Evolutionary conservation across 2,329 filamentous ascomycete genomes (phyloP).

Genomic region (Gnomoniopsis sp.): DNA sequence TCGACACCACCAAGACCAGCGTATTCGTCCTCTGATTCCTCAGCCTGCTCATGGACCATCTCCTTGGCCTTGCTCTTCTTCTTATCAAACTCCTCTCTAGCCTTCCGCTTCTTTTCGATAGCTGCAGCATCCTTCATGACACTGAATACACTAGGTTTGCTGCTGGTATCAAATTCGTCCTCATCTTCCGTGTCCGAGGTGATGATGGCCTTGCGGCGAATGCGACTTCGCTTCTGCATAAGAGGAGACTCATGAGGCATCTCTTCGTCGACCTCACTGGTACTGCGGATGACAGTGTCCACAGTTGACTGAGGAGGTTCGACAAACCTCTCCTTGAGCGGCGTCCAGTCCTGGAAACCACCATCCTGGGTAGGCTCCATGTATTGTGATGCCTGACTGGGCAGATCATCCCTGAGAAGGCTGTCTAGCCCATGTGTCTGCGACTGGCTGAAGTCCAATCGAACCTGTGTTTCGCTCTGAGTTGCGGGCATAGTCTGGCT

Average conservation of each 20-base stretch:
- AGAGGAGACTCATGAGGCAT: conserved; percentile 62
- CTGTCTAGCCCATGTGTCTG: conserved; percentile 58
- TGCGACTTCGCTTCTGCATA: conserved; percentile 55
- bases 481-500: conserved; percentile 34
- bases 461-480: conserved; percentile 35
- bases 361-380: conserved; percentile 78
- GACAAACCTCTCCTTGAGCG: conserved; percentile 65
- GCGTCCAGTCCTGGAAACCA: conserved; percentile 71
- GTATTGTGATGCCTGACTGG: conserved; percentile 65
- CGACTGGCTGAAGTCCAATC: conserved; percentile 58
- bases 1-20: conserved; percentile 87
- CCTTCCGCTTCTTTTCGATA: conserved; percentile 45
- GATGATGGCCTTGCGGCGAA: conserved; percentile 40
- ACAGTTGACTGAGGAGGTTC: conserved; percentile 64
- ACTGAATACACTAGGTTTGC: conserved; percentile 54
- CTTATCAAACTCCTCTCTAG: conserved; percentile 65
- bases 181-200: conserved; percentile 20
- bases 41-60: conserved; percentile 88
- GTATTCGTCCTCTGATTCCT: conserved; percentile 98
- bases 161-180: conserved; percentile 32
- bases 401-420: conserved; percentile 41
- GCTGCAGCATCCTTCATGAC: conserved; percentile 66
- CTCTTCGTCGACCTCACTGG: conserved; percentile 29
- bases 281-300: conserved; percentile 59
- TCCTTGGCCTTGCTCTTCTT: conserved; percentile 84